Evolutionary conservation across 2,329 filamentous ascomycete genomes (phyloP), one percentile per base, ranked within the genome.

Genomic region (Botrytis fragariae): DNA sequence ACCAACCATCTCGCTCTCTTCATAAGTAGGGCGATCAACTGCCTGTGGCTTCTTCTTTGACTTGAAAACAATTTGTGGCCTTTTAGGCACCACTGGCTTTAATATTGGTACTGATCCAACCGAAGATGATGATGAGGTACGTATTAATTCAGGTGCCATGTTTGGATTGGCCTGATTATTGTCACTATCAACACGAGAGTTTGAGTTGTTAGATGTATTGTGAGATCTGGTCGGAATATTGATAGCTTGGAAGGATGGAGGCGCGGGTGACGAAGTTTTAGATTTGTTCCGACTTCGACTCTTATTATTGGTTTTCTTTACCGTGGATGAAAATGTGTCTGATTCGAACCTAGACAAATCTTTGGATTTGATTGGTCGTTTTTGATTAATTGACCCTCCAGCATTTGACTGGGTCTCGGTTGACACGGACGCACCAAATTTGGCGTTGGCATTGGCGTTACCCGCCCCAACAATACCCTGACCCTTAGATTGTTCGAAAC

Each of bases 291-390:
- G 44, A 72, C 42, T 54, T 59, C 63, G 57, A 61, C 57, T 59
- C 57, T 72, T 72, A 45, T 72, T 72, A 72, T 69, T 72, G 51
- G 71, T 22, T n/a, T 72, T 72, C 29, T 61, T 42, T 57, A 44
- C 42, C 48, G 74, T 76, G 39, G 77, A 77, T 59, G 76, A 77
- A 74, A 79, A 78, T 72, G 75, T 78, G 72, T 75, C 77, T 70
- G 76, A 76, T 76, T 77, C 79, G 72, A 79, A 77, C n/a, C 76
- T 75, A 42, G 74, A 72, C 71, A 75, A 76, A 57, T 73, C 59
- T 61, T 74, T 71, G 35, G 73, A 72, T 62, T 61, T 77, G 73
- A 79, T 79, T 79, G 79, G 78, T 69, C 71, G 77, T 39, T 71
- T 72, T 44, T 77, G 74, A 74, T 76, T 76, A 74, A 73, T 35